These are phyloP conservation scores for Orbilia oligospora DNA, from an alignment of 2,329 filamentous ascomycete species.

Conservation along the genomic window DNA sequence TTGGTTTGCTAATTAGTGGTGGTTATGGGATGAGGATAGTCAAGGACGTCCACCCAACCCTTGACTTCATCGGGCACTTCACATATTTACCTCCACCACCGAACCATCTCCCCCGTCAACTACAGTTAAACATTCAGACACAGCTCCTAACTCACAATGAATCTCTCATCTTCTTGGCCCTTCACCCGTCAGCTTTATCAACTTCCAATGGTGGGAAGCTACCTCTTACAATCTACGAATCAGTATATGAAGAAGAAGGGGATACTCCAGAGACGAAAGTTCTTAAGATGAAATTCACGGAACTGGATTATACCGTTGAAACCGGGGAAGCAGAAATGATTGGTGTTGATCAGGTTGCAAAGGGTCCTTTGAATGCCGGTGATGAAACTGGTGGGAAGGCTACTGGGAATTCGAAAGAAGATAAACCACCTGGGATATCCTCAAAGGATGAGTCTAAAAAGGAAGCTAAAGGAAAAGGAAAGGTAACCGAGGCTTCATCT, in stretches of 20 bases:
- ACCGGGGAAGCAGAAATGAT: slow-evolving; percentile 99
- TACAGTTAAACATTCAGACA: slow-evolving; percentile 73
- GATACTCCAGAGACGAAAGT: slow-evolving; percentile 67
- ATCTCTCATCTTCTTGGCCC: slow-evolving; percentile 86
- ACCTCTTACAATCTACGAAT: slow-evolving; percentile 92
- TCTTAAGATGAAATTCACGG: slow-evolving; percentile 79
- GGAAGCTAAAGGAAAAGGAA: slow-evolving; percentile 64
- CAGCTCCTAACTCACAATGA: slow-evolving; percentile 84
- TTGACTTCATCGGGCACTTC: slow-evolving; percentile 94
- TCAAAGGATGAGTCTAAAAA: slow-evolving; percentile 64
- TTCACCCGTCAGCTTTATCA: slow-evolving; percentile 76
- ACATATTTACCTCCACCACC: slow-evolving; percentile 78
- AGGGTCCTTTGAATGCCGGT: slow-evolving; percentile 81
- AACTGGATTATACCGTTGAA: slow-evolving; percentile 88
- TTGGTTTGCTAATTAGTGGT: neutral
- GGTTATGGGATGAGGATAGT: slow-evolving; percentile 71
- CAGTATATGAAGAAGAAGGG: slow-evolving; percentile 78
- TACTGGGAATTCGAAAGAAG: slow-evolving; percentile 64
- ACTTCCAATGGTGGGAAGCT: slow-evolving; percentile 75
- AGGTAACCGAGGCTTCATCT: slow-evolving; percentile 61
- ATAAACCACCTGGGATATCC: slow-evolving; percentile 35
- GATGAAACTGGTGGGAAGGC: slow-evolving; percentile 63
- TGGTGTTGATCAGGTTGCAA: slow-evolving; percentile 91
- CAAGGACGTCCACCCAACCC: slow-evolving; percentile 85
- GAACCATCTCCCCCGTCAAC: slow-evolving; percentile 70